A percentile compares a stretch with the other conserved stretches of the same genome.
These are phyloP conservation scores for Thinopyrum elongatum DNA, from an alignment of 176 grass and related monocot genomes.

Conservation along the genomic window DNA sequence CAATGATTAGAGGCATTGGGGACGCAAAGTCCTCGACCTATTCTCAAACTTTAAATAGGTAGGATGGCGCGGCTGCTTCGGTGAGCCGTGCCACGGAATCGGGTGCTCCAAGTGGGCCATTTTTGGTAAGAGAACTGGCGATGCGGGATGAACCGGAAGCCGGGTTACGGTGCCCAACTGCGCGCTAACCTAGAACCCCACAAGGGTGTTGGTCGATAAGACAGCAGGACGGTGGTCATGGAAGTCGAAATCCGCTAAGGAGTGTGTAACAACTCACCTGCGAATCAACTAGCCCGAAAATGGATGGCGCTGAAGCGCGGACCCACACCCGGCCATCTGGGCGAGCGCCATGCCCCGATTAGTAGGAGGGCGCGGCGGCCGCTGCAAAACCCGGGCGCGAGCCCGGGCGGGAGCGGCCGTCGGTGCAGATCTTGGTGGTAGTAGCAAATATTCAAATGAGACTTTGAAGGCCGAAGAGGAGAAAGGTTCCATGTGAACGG, in stretches of 20 bases:
- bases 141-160: constrained; percentile 42
- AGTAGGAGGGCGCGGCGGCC: no score
- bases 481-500: constrained; percentile 76
- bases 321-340: no score
- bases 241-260: no score
- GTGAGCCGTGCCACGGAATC: constrained; percentile 33
- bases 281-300: no score
- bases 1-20: constrained; percentile 72
- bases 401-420: constrained; percentile 49
- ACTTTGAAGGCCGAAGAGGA: constrained; percentile 69
- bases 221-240: no score
- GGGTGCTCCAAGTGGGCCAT: constrained; percentile 62
- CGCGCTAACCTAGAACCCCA: constrained; percentile 48
- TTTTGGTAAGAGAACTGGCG: constrained; percentile 60
- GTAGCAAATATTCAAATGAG: constrained; percentile 70
- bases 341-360: no score
- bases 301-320: no score
- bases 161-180: constrained; percentile 23
- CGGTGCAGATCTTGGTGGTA: constrained; percentile 58
- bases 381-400: no score
- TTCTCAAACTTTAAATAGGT: constrained; percentile 85
- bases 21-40: constrained; percentile 69
- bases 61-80: constrained; percentile 10
- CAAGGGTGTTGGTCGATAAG: no score
- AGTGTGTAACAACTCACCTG: no score